Evolutionary conservation across 495 filamentous ascomycete species (phyloP), one percentile per base, ranked within the genome.

Genomic region (Talaromyces adpressus): DNA sequence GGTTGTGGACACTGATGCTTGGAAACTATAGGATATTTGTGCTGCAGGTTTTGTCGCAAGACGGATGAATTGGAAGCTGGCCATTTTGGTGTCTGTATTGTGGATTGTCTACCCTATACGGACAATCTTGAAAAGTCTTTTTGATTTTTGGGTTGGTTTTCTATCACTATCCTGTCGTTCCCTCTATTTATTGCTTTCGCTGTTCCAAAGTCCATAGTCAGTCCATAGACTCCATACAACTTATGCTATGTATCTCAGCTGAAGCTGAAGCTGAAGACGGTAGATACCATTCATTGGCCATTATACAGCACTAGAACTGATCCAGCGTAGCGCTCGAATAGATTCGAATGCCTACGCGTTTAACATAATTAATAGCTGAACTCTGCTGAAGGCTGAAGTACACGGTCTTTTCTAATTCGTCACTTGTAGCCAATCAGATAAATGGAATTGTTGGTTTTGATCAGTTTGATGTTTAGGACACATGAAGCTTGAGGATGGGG

Each of bases 21-120:
- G 53, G 39, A 75, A 73, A 14, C 54, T 69, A 62, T 71, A 75
- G 59, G 67, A 63, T 36, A 74, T 62, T 27, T 66, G 57, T 1
- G 69, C 73, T 14, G 65, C 63, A 30, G 73, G 72, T 53, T 76
- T 76, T 56, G 67, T 70, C 16, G 60, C 18, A 20, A 76, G 71
- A 23, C 62, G 18, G 18, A 72, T 60, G 45, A 53, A 60, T n/a
- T 67, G 18, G 20, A 62, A 39, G 6, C 64, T 56, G 3, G 65
- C 63, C 68, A 69, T 69, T n/a, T 62, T 60, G 34, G 36, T 25
- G 32, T 49, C 30, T n/a, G 25, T 39, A 58, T 29, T 23, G n/a
- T 9, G 11, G 20, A 29, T 4, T 27, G 51, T 29, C 20, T 54
- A 27, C 51, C 5, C 7, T 54, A 23, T 23, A 54, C 20, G 45